phyloP scores from a whole-genome alignment of 345 rosid species.

The Cardamine resedifolia region DNA sequence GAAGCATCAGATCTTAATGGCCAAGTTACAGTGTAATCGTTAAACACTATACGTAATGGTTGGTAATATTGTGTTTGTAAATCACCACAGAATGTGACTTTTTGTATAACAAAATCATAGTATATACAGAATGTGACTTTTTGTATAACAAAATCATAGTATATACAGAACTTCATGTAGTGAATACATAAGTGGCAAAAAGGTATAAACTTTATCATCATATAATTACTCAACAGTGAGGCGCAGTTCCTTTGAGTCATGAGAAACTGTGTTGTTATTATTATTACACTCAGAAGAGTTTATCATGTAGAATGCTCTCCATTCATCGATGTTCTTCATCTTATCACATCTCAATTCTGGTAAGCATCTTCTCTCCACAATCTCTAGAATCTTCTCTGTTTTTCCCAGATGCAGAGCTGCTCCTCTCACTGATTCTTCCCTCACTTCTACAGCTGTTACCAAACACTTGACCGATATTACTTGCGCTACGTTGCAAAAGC shows the following conservation, averaged over 20 bases:
- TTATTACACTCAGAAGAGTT: conserved; percentile 20
- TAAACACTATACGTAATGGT: too few species aligned
- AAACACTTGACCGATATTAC: conserved; percentile 58
- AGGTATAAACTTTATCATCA: neutral
- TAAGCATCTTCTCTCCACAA: conserved; percentile 44
- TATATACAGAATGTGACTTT: neutral
- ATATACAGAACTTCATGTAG: neutral
- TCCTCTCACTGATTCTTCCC: conserved; percentile 53
- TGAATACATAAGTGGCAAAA: neutral
- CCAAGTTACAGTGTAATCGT: too few species aligned
- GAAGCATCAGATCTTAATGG: too few species aligned
- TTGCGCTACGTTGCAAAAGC: conserved; percentile 61
- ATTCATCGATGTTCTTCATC: conserved; percentile 57
- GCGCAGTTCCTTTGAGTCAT: conserved; percentile 7
- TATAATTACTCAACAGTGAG: conserved; percentile 14
- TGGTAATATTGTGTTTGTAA: too few species aligned
- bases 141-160: neutral
- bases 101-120: neutral
- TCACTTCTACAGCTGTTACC: conserved; percentile 52
- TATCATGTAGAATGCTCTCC: conserved; percentile 49
- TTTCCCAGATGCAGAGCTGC: conserved; percentile 65
- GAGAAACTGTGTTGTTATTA: neutral
- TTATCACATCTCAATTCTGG: conserved; percentile 46
- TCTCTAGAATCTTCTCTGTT: conserved; percentile 53
- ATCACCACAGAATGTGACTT: neutral